Conservation (phyloP, 2,329 filamentous ascomycete genomes). For the Cercospora brassicicola region DNA sequence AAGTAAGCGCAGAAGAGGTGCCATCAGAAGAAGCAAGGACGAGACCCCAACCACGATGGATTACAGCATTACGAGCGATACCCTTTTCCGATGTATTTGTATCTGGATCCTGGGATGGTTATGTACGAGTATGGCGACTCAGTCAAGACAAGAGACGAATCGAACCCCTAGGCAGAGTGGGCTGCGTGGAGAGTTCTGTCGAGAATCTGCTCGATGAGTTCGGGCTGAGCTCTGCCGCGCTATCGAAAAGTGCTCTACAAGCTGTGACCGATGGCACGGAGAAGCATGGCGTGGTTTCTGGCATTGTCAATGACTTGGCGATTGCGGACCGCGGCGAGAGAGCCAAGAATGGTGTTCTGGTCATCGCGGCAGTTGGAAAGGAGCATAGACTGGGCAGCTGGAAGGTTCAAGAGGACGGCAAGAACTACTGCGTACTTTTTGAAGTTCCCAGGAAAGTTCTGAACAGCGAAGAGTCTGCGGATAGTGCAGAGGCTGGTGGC, state of each 20-base stretch:
- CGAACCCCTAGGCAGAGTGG: slow-evolving; percentile 63
- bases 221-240: slow-evolving; percentile 21
- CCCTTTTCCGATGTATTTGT: slow-evolving; percentile 89
- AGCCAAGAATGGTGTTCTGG: slow-evolving; percentile 70
- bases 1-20: slow-evolving; percentile 70
- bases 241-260: slow-evolving; percentile 23
- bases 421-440: slow-evolving; percentile 85
- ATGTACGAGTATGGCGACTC: slow-evolving; percentile 80
- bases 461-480: background rate
- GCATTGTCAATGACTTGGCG: slow-evolving; percentile 84
- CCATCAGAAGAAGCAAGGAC: slow-evolving; percentile 57
- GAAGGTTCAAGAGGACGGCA: slow-evolving; percentile 63
- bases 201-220: slow-evolving; percentile 23
- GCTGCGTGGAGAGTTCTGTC: slow-evolving; percentile 40
- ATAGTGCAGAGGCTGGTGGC: background rate
- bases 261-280: slow-evolving; percentile 26
- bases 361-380: slow-evolving; percentile 82
- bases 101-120: slow-evolving; percentile 92
- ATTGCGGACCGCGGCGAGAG: slow-evolving; percentile 81
- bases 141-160: slow-evolving; percentile 79
- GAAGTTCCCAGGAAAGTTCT: slow-evolving; percentile 62
- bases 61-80: slow-evolving; percentile 82
- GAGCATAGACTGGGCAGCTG: slow-evolving; percentile 84
- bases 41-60: slow-evolving; percentile 67
- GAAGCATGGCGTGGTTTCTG: slow-evolving; percentile 53